Evolutionary conservation across 108 stramenopile species (phyloP), one percentile per base, ranked within the genome.

Genomic region (Poteriospumella lacustris): DNA sequence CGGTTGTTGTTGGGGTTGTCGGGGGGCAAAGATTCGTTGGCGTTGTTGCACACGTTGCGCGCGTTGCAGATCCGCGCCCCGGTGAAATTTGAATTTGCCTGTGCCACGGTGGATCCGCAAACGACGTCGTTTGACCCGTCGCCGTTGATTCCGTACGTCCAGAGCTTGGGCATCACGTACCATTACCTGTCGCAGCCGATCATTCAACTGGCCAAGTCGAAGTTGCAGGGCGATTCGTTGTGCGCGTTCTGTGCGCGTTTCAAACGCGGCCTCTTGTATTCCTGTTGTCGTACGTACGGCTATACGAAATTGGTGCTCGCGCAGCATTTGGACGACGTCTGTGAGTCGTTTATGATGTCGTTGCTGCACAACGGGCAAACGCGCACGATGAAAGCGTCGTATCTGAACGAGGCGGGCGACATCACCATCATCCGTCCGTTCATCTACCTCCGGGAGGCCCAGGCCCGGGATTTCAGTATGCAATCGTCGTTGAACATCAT

Each of bases 231-330:
- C 29, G 87, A 92, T 75, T 85, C 82, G 29, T 85, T 99, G 28
- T 99, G 98, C 78, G 87, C 92, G 0, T 99, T 91, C 81, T 99
- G 98, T 80, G 93, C 95, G 29, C 83, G 96, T 40, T 96, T 96
- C 93, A 99, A 99, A 83, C 91, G 98, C 39, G 98, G 98, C n/a
- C 87, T 92, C 76, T 89, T 99, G 1, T 99, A 99, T 79, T 82
- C 88, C 0, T 90, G 87, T 80, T 95, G 95, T 31, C 78, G 94
- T 2, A 87, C 87, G 73, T 86, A 94, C 62, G 93, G 93, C 67
- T 94, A 92, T 85, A 95, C 93, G 77, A 94, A 94, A 78, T 86
- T 99, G 26, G 96, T 96, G 26, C 84, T 99, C 58, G 95, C 95
- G 24, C 98, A 97, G 87, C 96, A 98, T 77, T 79, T 97, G 26